Percentiles rank a stretch among this genome's conserved stretches.
phyloP scores from a whole-genome alignment of 2,329 filamentous ascomycete genomes.

The Aspergillus intermedius region DNA sequence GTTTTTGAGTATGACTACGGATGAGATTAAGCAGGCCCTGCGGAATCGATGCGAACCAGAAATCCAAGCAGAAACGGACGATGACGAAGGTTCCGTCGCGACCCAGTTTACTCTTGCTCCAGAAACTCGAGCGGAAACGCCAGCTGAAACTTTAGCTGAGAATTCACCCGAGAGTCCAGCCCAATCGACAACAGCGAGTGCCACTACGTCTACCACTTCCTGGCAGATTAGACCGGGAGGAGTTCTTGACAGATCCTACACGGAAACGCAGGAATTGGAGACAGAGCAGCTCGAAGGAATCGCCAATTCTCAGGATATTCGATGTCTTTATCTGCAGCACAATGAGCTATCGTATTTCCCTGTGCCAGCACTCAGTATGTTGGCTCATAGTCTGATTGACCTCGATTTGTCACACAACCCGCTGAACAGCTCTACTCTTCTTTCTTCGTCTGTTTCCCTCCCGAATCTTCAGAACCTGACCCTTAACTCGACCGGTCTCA shows the following conservation, averaged over 20 bases:
- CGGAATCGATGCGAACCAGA: slow-evolving; percentile 56
- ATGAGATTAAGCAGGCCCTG: slow-evolving; percentile 72
- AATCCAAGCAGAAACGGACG: slow-evolving; percentile 28
- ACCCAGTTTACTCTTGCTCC: slow-evolving; percentile 36
- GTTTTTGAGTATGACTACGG: slow-evolving; percentile 70
- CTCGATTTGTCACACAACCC: slow-evolving; percentile 73
- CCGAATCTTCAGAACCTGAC: slow-evolving; percentile 72
- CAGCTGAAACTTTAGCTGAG: too few relatives aligned
- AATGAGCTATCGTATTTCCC: slow-evolving; percentile 70
- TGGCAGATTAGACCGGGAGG: slow-evolving; percentile 35
- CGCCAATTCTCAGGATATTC: slow-evolving; percentile 40
- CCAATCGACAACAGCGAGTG: too few relatives aligned
- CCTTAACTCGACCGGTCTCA: slow-evolving; percentile 66
- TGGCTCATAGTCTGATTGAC: slow-evolving; percentile 62
- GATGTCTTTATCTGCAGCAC: slow-evolving; percentile 63
- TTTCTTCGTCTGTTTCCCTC: slow-evolving; percentile 61
- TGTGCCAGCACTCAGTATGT: slow-evolving; percentile 58
- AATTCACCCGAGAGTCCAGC: too few relatives aligned
- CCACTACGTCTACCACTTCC: slow-evolving; percentile 13
- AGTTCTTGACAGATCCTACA: slow-evolving; percentile 63
- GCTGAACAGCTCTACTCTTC: slow-evolving; percentile 57
- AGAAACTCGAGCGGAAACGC: slow-evolving; percentile 34
- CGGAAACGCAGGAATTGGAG: slow-evolving; percentile 52
- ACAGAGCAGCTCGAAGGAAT: slow-evolving; percentile 43
- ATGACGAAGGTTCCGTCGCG: slow-evolving; percentile 33